Evolutionary conservation across 768 basidiomycete species (phyloP).

Genomic region (Butyriboletus loyo): DNA sequence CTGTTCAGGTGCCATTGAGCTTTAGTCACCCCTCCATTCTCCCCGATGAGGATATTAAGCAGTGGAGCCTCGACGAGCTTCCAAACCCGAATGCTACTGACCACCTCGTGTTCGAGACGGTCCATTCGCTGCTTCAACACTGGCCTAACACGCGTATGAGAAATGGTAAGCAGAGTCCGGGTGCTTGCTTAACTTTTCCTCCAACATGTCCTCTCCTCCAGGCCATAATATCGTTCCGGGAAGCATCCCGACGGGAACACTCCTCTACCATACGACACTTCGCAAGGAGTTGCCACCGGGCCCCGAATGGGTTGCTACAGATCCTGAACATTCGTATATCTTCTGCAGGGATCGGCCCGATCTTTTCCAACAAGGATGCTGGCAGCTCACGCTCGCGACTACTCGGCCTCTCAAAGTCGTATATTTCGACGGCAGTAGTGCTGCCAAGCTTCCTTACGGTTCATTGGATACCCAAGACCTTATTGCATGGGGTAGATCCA

Average conservation of each 20-base stretch:
- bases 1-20: conserved; percentile 9
- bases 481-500: conserved; percentile 39
- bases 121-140: conserved; percentile 39
- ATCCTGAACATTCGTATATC: conserved; percentile 37
- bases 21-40: not conserved
- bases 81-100: conserved; percentile 28
- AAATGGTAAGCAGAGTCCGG: conserved; percentile 33
- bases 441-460: conserved; percentile 40
- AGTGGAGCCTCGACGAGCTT: conserved; percentile 23
- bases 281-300: conserved; percentile 22
- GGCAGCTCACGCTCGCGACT: conserved; percentile 16
- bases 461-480: conserved; percentile 48
- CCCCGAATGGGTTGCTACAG: conserved; percentile 34
- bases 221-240: conserved; percentile 31
- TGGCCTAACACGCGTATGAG: conserved; percentile 48
- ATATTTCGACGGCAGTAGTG: conserved; percentile 54
- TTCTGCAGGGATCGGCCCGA: conserved; percentile 29
- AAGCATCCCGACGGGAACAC: conserved; percentile 33
- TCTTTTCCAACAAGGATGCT: conserved; percentile 2
- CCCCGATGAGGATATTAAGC: not conserved
- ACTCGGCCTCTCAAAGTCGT: conserved; percentile 40
- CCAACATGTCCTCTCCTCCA: conserved; percentile 12
- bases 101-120: conserved; percentile 19
- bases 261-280: conserved; percentile 33
- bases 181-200: conserved; percentile 13